These are phyloP conservation scores for Magnaporthales sp. DNA, from an alignment of 2,329 filamentous ascomycete genomes.

Conservation along the genomic window DNA sequence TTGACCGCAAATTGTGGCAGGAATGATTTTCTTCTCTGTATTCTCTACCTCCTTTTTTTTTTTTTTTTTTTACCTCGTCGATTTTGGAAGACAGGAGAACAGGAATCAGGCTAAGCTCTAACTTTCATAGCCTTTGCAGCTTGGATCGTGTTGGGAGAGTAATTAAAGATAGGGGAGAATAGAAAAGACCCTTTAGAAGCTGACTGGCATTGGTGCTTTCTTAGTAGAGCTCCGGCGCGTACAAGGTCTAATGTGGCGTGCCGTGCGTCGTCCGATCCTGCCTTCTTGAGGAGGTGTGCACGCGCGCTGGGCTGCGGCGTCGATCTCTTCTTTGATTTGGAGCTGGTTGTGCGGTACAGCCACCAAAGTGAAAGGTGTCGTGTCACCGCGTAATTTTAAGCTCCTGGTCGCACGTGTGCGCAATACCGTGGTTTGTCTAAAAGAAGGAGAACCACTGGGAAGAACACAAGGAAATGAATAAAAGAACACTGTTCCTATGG, in stretches of 20 bases:
- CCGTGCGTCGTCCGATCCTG: neutral
- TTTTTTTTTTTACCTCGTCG: neutral
- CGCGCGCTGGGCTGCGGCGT: neutral
- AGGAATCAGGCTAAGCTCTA: neutral
- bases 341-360: neutral
- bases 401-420: neutral
- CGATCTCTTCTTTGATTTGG: neutral
- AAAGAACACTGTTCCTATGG: neutral
- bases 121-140: neutral
- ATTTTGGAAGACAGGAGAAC: neutral
- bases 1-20: neutral
- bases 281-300: neutral
- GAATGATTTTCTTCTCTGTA: neutral
- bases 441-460: neutral
- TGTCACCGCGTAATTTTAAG: neutral
- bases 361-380: neutral
- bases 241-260: neutral
- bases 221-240: neutral
- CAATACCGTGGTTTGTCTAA: neutral
- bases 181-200: neutral
- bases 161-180: neutral
- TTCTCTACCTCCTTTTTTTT: neutral
- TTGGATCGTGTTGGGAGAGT: neutral
- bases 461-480: neutral
- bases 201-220: neutral